Percentiles rank a stretch among this genome's conserved stretches.
Conservation (phyloP, 495 filamentous ascomycete species). For the Delitschia confertaspora region DNA sequence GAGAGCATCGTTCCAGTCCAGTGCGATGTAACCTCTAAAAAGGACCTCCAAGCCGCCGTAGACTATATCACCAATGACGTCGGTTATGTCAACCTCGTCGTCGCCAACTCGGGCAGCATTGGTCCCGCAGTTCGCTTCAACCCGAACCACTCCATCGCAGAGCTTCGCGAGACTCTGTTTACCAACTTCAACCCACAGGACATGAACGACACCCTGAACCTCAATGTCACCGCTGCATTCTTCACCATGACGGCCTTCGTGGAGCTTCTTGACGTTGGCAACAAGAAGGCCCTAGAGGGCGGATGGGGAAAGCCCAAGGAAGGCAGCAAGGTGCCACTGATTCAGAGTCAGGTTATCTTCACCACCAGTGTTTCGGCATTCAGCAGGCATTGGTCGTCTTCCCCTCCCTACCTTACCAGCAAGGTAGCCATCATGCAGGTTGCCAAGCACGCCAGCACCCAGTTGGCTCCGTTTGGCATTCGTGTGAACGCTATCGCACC, state of each 20-base stretch:
- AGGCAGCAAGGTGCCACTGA: not conserved
- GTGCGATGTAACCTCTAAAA: conserved; percentile 59
- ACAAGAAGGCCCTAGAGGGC: conserved; percentile 1
- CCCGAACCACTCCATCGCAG: conserved; percentile 33
- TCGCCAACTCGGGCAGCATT: conserved; percentile 58
- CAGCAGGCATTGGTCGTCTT: too few species aligned
- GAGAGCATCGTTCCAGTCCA: conserved; percentile 47
- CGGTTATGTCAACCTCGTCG: conserved; percentile 53
- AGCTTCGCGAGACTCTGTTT: conserved; percentile 37
- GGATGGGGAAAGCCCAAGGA: conserved; percentile 2
- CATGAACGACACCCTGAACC: conserved; percentile 47
- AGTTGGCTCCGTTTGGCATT: too few species aligned
- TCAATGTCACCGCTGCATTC: conserved; percentile 53
- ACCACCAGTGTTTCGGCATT: too few species aligned
- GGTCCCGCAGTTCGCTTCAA: conserved; percentile 41
- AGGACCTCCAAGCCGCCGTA: conserved; percentile 46
- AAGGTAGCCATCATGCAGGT: too few species aligned
- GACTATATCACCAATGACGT: conserved; percentile 44
- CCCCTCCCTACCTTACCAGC: too few species aligned
- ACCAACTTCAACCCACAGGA: conserved; percentile 41
- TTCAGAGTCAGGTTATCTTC: too few species aligned
- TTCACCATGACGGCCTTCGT: conserved; percentile 42
- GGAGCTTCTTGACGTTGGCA: conserved; percentile 5
- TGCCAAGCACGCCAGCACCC: too few species aligned
- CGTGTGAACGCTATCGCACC: too few species aligned